Percentiles rank a stretch among this genome's conserved stretches.
Evolutionary conservation across 1,139 yeast genomes (phyloP).

Genomic region (Scheffersomyces parashehatae): DNA sequence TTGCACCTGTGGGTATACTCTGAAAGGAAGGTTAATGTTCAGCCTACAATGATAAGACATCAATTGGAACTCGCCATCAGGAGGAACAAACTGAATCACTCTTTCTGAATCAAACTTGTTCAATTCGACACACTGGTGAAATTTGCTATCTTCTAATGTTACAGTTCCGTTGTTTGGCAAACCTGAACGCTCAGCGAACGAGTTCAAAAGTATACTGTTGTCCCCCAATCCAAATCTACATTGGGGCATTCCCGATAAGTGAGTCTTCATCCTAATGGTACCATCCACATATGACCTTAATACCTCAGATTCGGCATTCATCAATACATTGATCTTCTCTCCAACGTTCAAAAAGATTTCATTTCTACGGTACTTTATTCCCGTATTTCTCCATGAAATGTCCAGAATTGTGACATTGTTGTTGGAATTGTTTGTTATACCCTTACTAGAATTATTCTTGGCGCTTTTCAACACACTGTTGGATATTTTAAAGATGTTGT

Average conservation of each 20-base stretch:
- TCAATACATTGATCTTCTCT: constrained; percentile 71
- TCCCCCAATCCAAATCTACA: constrained; percentile 67
- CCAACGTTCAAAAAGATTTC: constrained; percentile 77
- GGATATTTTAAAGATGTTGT: constrained; percentile 23
- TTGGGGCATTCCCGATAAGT: constrained; percentile 72
- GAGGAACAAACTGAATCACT: constrained; percentile 75
- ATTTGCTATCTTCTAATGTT: constrained; percentile 73
- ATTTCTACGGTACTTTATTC: constrained; percentile 77
- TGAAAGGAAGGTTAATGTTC: constrained; percentile 71
- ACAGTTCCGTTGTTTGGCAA: constrained; percentile 38
- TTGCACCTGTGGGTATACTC: constrained; percentile 60
- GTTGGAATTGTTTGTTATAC: neutral
- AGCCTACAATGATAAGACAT: constrained; percentile 67
- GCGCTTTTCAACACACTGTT: constrained; percentile 5
- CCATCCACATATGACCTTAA: constrained; percentile 80
- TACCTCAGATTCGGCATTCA: constrained; percentile 60
- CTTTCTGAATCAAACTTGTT: constrained; percentile 67
- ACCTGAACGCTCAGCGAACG: neutral
- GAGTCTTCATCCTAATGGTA: constrained; percentile 67
- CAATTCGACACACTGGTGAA: constrained; percentile 84
- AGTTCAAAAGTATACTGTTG: constrained; percentile 25
- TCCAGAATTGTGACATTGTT: constrained; percentile 3
- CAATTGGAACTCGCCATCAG: constrained; percentile 90
- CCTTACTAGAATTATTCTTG: constrained; percentile 1
- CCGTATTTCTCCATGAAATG: constrained; percentile 69